phyloP scores from a whole-genome alignment of 1,284 basidiomycete genomes.

The Ceratobasidium sp. region DNA sequence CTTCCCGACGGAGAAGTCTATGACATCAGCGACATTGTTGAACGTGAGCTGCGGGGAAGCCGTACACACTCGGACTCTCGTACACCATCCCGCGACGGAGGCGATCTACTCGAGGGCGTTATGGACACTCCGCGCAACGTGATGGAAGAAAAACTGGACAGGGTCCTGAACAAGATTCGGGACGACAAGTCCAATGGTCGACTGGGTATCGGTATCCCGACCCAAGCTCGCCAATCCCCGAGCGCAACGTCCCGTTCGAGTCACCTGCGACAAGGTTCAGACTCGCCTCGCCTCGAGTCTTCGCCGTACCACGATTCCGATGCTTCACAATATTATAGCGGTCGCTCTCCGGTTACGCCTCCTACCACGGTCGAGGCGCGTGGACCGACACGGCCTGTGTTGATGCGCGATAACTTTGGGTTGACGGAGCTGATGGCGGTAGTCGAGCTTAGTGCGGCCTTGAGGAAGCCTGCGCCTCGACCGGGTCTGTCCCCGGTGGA shows the following conservation, averaged over 20 bases:
- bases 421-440: constrained; percentile 81
- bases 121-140: constrained; percentile 62
- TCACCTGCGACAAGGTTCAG: constrained; percentile 38
- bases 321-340: constrained; percentile 37
- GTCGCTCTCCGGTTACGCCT: constrained; percentile 53
- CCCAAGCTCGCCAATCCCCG: constrained; percentile 30
- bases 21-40: constrained; percentile 91
- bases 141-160: constrained; percentile 74
- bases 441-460: constrained; percentile 69
- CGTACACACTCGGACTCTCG: background rate
- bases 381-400: constrained; percentile 12
- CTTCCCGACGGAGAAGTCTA: constrained; percentile 84
- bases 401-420: constrained; percentile 84
- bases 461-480: constrained; percentile 45
- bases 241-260: constrained; percentile 29
- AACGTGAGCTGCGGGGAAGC: constrained; percentile 76
- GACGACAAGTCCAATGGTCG: constrained; percentile 47
- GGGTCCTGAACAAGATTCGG: constrained; percentile 79
- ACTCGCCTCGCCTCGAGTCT: constrained; percentile 45
- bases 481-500: constrained; percentile 65
- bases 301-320: constrained; percentile 36
- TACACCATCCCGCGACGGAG: constrained; percentile 46
- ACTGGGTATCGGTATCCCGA: constrained; percentile 33
- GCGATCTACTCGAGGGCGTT: constrained; percentile 67
- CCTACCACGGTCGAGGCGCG: constrained; percentile 42